Evolutionary conservation across 257 asterid genomes (phyloP).

Genomic region (Solanum pennellii): DNA sequence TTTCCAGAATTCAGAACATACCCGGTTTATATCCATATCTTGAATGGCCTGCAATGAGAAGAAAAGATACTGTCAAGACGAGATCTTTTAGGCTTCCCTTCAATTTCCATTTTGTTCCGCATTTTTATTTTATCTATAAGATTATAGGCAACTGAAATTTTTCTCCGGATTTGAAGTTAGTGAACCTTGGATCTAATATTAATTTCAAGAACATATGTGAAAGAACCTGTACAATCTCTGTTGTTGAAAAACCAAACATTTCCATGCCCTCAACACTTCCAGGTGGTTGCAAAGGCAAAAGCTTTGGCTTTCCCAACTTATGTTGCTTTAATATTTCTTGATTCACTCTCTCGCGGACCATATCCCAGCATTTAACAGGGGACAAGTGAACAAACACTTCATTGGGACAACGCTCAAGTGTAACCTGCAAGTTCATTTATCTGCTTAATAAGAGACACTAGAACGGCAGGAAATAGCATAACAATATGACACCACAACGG

Average conservation of each 20-base stretch:
- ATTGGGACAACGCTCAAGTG: slow-evolving; percentile 54
- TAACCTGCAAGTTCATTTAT: slow-evolving; percentile 39
- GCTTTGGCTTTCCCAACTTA: slow-evolving; percentile 57
- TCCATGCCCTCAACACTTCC: slow-evolving; percentile 96
- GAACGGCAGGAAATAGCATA: neutral
- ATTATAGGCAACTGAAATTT: neutral
- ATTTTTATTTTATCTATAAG: neutral
- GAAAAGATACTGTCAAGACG: neutral
- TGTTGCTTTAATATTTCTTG: slow-evolving; percentile 75
- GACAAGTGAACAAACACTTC: slow-evolving; percentile 76
- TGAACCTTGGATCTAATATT: neutral
- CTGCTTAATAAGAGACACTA: neutral
- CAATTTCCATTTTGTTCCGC: neutral
- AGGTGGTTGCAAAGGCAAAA: slow-evolving; percentile 96
- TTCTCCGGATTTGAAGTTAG: neutral
- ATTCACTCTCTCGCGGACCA: slow-evolving; percentile 89
- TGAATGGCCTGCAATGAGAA: slow-evolving; percentile 52
- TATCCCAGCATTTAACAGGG: slow-evolving; percentile 86
- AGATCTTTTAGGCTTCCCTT: neutral
- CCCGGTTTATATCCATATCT: slow-evolving; percentile 58
- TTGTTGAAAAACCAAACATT: slow-evolving; percentile 94
- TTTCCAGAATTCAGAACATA: slow-evolving; percentile 69
- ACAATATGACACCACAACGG: neutral
- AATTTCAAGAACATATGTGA: neutral
- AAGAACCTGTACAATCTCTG: slow-evolving; percentile 73